Percentiles rank a stretch among this genome's conserved stretches.
phyloP scores from a whole-genome alignment of 2,329 filamentous ascomycete genomes.

The Beauveria varroae region DNA sequence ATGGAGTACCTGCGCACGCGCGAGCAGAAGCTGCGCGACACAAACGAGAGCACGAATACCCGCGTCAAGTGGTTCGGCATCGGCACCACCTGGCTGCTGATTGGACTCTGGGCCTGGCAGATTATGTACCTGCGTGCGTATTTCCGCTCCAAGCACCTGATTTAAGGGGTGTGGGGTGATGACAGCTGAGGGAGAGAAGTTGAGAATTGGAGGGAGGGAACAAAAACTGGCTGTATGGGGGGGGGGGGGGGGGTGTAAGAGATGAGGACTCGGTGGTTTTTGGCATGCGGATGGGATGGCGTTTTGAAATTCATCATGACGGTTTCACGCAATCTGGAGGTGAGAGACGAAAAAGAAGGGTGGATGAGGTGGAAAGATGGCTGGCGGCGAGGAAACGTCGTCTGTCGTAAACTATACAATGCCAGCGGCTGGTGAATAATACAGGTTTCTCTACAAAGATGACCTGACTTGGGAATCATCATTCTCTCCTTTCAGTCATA shows the following conservation, averaged over 20 bases:
- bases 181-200: neutral
- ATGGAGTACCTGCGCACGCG: constrained; percentile 90
- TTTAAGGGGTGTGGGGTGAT: constrained; percentile 17
- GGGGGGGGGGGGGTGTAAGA: too few relatives aligned
- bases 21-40: constrained; percentile 94
- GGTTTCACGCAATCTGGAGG: neutral
- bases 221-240: neutral
- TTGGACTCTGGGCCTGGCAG: constrained; percentile 91
- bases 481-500: too few relatives aligned
- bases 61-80: constrained; percentile 98
- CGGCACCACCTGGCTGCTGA: constrained; percentile 82
- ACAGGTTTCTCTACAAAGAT: neutral
- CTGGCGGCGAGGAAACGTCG: neutral
- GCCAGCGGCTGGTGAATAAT: neutral
- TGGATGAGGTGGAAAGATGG: neutral
- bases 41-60: constrained; percentile 98
- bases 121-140: constrained; percentile 95
- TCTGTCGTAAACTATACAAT: neutral
- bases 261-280: neutral
- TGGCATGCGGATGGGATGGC: constrained; percentile 3
- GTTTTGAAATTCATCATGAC: constrained; percentile 9
- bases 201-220: neutral
- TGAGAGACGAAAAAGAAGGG: neutral
- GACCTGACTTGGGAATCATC: neutral
- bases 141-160: constrained; percentile 59